These are phyloP conservation scores for Coemansia sp. DNA, from an alignment of 192 early-diverging fungal genomes.

Conservation along the genomic window DNA sequence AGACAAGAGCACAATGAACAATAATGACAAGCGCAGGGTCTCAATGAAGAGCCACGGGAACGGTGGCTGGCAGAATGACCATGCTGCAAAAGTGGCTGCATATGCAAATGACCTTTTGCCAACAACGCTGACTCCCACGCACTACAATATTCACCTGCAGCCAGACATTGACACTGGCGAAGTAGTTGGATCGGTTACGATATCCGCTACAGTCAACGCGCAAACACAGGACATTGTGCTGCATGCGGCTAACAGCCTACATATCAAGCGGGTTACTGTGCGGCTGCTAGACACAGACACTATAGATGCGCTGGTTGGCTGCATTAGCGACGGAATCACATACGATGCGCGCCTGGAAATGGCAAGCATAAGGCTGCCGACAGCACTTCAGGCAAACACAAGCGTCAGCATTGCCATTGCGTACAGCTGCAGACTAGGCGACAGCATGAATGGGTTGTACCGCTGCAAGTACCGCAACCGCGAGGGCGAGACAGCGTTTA, in stretches of 20 bases:
- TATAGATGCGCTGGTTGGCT: not conserved
- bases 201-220: slow-evolving; percentile 53
- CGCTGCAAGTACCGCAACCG: slow-evolving; percentile 64
- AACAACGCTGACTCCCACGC: slow-evolving; percentile 71
- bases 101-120: slow-evolving; percentile 62
- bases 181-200: slow-evolving; percentile 73
- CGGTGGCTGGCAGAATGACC: not conserved
- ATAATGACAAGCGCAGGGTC: not conserved
- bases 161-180: slow-evolving; percentile 75
- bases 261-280: slow-evolving; percentile 40
- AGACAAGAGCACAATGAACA: not conserved
- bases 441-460: slow-evolving; percentile 85
- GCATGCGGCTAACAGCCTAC: slow-evolving; percentile 58
- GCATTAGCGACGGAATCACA: not conserved
- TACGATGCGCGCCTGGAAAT: slow-evolving; percentile 44
- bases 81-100: not conserved
- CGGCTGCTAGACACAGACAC: not conserved
- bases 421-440: slow-evolving; percentile 66
- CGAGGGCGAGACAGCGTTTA: slow-evolving; percentile 53
- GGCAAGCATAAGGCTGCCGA: slow-evolving; percentile 39
- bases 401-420: slow-evolving; percentile 52
- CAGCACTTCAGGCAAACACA: slow-evolving; percentile 36
- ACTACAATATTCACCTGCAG: slow-evolving; percentile 78
- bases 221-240: slow-evolving; percentile 61
- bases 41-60: slow-evolving; percentile 4